phyloP scores from a whole-genome alignment of 495 filamentous ascomycete species.

The Penicillium pulvis region DNA sequence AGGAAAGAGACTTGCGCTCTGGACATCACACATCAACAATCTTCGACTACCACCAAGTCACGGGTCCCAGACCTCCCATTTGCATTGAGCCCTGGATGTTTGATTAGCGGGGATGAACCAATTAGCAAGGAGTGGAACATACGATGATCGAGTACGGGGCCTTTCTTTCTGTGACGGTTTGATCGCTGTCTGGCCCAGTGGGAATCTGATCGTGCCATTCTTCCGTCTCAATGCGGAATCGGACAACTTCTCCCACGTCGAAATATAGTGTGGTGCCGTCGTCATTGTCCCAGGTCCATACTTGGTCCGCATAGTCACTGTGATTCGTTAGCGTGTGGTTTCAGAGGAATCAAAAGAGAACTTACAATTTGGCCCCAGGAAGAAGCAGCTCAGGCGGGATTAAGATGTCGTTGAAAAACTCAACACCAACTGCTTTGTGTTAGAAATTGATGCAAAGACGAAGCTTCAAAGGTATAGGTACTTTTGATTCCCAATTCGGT shows the following conservation, averaged over 20 bases:
- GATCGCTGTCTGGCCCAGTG: conserved; percentile 57
- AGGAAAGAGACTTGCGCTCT: conserved; percentile 4
- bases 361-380: conserved; percentile 73
- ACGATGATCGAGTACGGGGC: conserved; percentile 72
- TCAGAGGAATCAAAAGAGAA: conserved; percentile 9
- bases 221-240: conserved; percentile 81
- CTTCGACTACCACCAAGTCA: conserved; percentile 50
- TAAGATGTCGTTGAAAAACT: conserved; percentile 90
- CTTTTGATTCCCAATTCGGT: conserved; percentile 73
- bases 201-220: conserved; percentile 88
- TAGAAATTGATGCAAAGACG: background rate
- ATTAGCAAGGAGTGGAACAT: conserved; percentile 23
- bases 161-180: conserved; percentile 50
- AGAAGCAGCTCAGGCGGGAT: conserved; percentile 72
- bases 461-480: conserved; percentile 36
- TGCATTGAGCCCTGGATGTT: conserved; percentile 53
- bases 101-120: conserved; percentile 8
- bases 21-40: background rate
- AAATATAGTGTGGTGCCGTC: conserved; percentile 74
- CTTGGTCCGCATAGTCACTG: conserved; percentile 68
- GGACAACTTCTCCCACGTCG: conserved; percentile 84
- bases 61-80: conserved; percentile 51
- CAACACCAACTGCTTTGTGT: conserved; percentile 64
- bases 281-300: conserved; percentile 79
- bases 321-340: conserved; percentile 26